Evolutionary conservation across 2,329 filamentous ascomycete genomes (phyloP), one percentile per base, ranked within the genome.

Genomic region (Periconia digitata): DNA sequence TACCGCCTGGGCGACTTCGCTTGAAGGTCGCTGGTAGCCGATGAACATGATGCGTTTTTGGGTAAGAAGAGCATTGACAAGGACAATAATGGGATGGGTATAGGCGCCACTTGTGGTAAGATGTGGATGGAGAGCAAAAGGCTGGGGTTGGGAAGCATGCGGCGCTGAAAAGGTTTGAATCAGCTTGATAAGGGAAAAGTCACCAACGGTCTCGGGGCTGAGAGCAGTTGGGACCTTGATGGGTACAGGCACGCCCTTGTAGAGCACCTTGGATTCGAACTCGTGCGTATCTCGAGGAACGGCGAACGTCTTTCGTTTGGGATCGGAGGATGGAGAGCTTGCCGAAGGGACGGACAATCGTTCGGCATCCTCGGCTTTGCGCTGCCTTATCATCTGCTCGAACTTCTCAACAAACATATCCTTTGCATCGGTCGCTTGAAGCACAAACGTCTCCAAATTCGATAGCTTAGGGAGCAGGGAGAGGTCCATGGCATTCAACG

Each of bases 371-470:
- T 90, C 84, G 12, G 80, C 81, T 70, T 90, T 85, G 36, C 90
- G 85, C 73, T 89, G 89, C 57, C 92, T 84, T 47, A 96, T 88
- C 85, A 97, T 95, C 54, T 87, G 85, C 71, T 96, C 91, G 62
- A 99, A 99, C 67, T 97, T 99, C 67, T 99, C 94, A 24, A 96
- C 83, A 66, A 99, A 99, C 61, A 99, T 84, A 67, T 99, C 94
- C 68, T 95, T 95, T 60, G 91, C 92, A 61, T 96, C 92, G 67
- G 87, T 95, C 8, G 89, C 85, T 68, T 96, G 90, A 21, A 99
- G 73, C 45, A 99, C 85, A 59, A 90, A 85, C 43, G 88, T 83
- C 72, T 99, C 94, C 7, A 96, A 81, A 29, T 87, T 76, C 51
- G 87, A 95, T 44, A 99, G 77, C 56, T 81, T 86, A 1, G 94